Evolutionary conservation across 345 rosid species (phyloP).

Genomic region (Raphanus raphanistrum): DNA sequence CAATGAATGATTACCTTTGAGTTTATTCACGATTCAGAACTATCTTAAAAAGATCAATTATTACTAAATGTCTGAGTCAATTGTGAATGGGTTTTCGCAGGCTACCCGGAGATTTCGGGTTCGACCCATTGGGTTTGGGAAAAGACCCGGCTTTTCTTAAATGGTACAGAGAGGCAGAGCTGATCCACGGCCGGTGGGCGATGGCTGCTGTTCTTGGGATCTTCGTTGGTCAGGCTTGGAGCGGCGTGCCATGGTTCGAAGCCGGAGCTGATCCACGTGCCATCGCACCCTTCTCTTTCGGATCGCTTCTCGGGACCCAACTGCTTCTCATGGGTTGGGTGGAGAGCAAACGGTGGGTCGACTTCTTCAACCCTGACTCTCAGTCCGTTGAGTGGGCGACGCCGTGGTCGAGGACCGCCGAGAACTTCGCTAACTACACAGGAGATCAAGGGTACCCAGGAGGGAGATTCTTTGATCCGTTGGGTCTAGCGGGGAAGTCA

Average conservation of each 20-base stretch:
- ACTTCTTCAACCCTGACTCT: slow-evolving; percentile 93
- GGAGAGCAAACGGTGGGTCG: slow-evolving; percentile 98
- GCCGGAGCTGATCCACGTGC: slow-evolving; percentile 94
- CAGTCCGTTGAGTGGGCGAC: slow-evolving; percentile 98
- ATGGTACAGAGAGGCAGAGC: slow-evolving; percentile 99
- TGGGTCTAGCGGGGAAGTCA: slow-evolving; percentile 66
- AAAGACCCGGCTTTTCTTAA: slow-evolving; percentile 94
- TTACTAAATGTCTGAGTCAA: neutral
- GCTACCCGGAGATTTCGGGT: slow-evolving; percentile 93
- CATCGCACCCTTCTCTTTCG: slow-evolving; percentile 88
- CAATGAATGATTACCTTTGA: neutral
- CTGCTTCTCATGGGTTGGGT: slow-evolving; percentile 98
- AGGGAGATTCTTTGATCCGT: slow-evolving; percentile 91
- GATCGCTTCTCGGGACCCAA: slow-evolving; percentile 80
- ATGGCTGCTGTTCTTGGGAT: slow-evolving; percentile 89
- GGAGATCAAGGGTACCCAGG: slow-evolving; percentile 98
- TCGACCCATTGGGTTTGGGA: slow-evolving; percentile 93
- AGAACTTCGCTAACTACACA: slow-evolving; percentile 80
- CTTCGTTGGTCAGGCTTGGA: slow-evolving; percentile 95
- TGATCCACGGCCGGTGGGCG: slow-evolving; percentile 98
- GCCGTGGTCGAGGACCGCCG: slow-evolving; percentile 88
- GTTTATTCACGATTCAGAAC: neutral
- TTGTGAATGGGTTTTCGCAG: slow-evolving; percentile 40
- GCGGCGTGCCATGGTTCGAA: slow-evolving; percentile 95
- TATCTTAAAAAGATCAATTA: neutral